Evolutionary conservation across 768 basidiomycete genomes (phyloP), one percentile per base, ranked within the genome.

Genomic region (Coprinellus aureogranulatus): DNA sequence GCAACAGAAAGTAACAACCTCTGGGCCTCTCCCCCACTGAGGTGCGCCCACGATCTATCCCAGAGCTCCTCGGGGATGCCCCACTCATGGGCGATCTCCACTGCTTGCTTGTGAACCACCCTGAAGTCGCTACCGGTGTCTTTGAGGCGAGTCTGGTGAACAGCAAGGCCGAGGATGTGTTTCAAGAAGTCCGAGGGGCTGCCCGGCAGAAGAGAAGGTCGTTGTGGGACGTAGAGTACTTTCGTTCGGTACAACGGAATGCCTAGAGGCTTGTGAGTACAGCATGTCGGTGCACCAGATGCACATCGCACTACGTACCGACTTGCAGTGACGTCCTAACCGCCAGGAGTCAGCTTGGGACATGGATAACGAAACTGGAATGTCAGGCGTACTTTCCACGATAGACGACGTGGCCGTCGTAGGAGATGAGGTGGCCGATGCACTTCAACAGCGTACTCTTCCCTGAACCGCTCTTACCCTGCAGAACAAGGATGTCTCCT

Each of bases 11-110:
- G 69, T 10, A 87, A 83, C n/a, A 94, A 81, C 47, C 94, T 78
- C 69, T 96, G 94, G 1, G 84, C 80, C 69, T 96, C 94, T 18
- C 94, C 94, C 1, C 92, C 94, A 62, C 90, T 92, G 64, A 96
- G 72, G 45, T 81, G 84, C 9, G 82, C 71, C 94, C 94, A 96
- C 12, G 81, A 78, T 30, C 92, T 77, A 58, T 85, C 82, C 92
- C 93, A 95, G 22, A 94, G 76, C 42, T 82, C 77, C 2, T 74
- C 64, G 4, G 85, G 81, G 37, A 94, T 75, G 2, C 83, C 87
- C 90, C 91, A 94, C 8, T 72, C 62, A 49, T 74, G 72, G 4
- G 86, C 81, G 16, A 92, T 71, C 8, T 82, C 78, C 39, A 85
- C 63, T 0, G 85, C 79, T 34, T 75, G 57, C 9, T 27, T 11